A percentile compares a stretch with the other conserved stretches of the same genome.
Conservation (phyloP, 257 asterid species). For the Oldenlandia corymbosa region DNA sequence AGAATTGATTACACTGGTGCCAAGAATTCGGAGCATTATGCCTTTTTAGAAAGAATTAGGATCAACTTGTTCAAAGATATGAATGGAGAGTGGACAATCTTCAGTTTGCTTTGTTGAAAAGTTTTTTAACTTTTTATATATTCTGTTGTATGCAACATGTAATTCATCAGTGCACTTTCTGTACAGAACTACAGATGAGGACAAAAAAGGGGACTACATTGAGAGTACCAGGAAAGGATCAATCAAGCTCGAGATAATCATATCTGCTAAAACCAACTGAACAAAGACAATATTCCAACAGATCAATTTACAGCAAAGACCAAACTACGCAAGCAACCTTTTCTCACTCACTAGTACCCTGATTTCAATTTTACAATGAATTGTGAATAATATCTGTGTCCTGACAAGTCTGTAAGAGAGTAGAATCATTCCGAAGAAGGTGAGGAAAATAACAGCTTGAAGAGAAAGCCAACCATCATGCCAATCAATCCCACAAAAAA, state of each 20-base stretch:
- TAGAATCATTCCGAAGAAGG: constrained; percentile 29
- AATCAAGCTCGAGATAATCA: constrained; percentile 7
- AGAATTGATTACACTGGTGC: too few species aligned
- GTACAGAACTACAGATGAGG: not conserved
- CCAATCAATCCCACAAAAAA: constrained; percentile 40
- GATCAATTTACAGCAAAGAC: constrained; percentile 19
- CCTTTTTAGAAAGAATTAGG: too few species aligned
- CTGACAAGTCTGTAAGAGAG: not conserved
- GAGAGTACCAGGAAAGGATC: not conserved
- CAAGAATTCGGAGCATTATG: too few species aligned
- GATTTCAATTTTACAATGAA: constrained; percentile 21
- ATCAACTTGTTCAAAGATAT: too few species aligned
- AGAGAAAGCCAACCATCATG: constrained; percentile 35
- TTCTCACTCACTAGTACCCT: constrained; percentile 10
- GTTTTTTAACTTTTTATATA: too few species aligned
- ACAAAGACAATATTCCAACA: constrained; percentile 12
- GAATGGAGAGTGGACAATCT: too few species aligned
- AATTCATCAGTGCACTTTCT: not conserved
- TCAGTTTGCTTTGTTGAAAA: too few species aligned
- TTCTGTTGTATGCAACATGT: too few species aligned
- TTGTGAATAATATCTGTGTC: constrained; percentile 9
- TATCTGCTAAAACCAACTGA: constrained; percentile 12
- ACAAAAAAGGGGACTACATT: not conserved
- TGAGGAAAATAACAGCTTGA: constrained; percentile 37
- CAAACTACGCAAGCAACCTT: constrained; percentile 18